phyloP scores from a whole-genome alignment of 169 alveolate species.

The Cystoisospora suis region DNA sequence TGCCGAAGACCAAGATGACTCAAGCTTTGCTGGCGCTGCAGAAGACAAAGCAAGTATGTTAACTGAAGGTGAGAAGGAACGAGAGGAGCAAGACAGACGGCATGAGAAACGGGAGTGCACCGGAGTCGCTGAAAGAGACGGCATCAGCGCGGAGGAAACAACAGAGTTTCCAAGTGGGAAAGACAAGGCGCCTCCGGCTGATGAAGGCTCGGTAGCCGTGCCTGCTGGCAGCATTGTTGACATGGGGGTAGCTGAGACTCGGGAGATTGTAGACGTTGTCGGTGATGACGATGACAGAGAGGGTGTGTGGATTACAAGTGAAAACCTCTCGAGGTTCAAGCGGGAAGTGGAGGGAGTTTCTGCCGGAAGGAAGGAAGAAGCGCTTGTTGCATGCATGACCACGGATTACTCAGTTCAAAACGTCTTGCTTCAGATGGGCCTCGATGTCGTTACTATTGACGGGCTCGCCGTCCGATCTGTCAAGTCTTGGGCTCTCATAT shows the following conservation, averaged over 20 bases:
- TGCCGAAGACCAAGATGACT: not conserved
- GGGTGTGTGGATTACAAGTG: slow-evolving; percentile 81
- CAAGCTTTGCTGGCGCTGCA: not conserved
- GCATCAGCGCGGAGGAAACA: not conserved
- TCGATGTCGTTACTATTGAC: slow-evolving; percentile 69
- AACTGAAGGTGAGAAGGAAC: not conserved
- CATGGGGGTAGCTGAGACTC: not conserved
- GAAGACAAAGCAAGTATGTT: slow-evolving; percentile 18
- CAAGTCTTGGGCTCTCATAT: slow-evolving; percentile 67
- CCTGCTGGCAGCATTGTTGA: not conserved
- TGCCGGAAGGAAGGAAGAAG: slow-evolving; percentile 24
- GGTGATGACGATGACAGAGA: slow-evolving; percentile 43
- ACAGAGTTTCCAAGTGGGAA: not conserved
- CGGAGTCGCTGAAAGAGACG: not conserved
- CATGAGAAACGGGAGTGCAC: not conserved
- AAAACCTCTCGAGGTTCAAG: slow-evolving; percentile 67
- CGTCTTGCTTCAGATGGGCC: slow-evolving; percentile 81
- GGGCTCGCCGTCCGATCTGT: slow-evolving; percentile 60
- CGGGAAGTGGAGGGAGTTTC: slow-evolving; percentile 29
- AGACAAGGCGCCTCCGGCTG: not conserved
- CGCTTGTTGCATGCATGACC: slow-evolving; percentile 73
- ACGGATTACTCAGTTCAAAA: slow-evolving; percentile 84
- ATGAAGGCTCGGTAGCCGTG: not conserved
- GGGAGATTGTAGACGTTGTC: not conserved
- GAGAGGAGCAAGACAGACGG: not conserved